Evolutionary conservation across 148 eudicot species (phyloP), one percentile per base, ranked within the genome.

Genomic region (Polygonum aviculare): DNA sequence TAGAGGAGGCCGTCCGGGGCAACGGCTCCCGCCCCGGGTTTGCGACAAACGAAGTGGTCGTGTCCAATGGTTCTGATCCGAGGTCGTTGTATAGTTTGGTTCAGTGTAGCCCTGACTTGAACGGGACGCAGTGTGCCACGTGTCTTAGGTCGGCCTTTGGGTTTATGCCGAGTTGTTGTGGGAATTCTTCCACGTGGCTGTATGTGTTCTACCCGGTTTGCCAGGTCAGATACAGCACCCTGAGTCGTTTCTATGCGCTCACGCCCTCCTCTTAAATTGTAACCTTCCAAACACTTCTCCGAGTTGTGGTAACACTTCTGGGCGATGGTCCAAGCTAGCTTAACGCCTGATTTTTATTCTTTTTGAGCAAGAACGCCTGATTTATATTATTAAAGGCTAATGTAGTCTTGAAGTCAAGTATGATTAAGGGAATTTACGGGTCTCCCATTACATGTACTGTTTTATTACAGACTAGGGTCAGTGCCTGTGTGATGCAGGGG

Each of bases 51-150:
- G 72, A 67, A 8, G 44, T 15, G n/a, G 21, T 67, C 3, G 5
- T n/a, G 38, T 26, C 22, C 21, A 38, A 1, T 67, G 15, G 11
- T 62, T 26, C 69, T 62, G 31, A 62, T 1, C 31, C 31, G 11
- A 67, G 3, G 2, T 36, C 3, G 22, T 14, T 67, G 72, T 67
- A 67, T 38, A 15, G 72, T 36, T 36, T 67, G 45, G 72, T 67
- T 35, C 72, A 67, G 45, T 67, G 72, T 33, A 67, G 45, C 21
- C 72, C 72, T 38, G 72, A 67, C 40, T 35, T 67, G 72, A 67
- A 67, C n/a, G 72, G 18, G 72, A 67, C 72, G 21, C 72, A 67
- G 72, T 67, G 45, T 38, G 44, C 15, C 12, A 38, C 19, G 3
- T 67, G 72, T 36, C 72, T 67, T 38, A 44, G 72, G 8, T 67